Evolutionary conservation across 179 eudicot species (phyloP).

Genomic region (Pouteria campechiana): DNA sequence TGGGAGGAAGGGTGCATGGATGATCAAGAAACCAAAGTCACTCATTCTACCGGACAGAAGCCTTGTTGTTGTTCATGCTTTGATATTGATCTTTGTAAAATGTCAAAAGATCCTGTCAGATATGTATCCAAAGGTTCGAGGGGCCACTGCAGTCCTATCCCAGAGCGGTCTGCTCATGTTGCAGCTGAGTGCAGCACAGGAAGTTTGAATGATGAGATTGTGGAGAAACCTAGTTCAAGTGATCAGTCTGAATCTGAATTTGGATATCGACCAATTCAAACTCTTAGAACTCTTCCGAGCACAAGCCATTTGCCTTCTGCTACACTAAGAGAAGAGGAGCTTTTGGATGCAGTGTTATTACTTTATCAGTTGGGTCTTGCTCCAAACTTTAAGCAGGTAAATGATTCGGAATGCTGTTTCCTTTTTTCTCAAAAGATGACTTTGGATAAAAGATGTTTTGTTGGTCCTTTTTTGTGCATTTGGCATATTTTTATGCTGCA

Average conservation of each 20-base stretch:
- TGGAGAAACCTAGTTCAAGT: slow-evolving; percentile 87
- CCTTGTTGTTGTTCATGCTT: slow-evolving; percentile 87
- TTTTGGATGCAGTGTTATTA: slow-evolving; percentile 78
- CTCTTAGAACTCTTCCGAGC: slow-evolving; percentile 36
- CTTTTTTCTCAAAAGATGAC: slow-evolving; percentile 2
- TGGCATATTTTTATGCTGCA: no score
- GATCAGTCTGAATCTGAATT: slow-evolving; percentile 66
- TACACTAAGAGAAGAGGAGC: slow-evolving; percentile 78
- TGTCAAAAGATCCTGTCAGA: slow-evolving; percentile 39
- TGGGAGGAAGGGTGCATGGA: slow-evolving; percentile 99
- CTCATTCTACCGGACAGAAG: slow-evolving; percentile 59
- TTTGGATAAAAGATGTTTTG: not conserved
- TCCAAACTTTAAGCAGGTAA: slow-evolving; percentile 90
- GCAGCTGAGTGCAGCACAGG: slow-evolving; percentile 70
- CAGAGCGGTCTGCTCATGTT: slow-evolving; percentile 77
- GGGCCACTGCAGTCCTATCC: slow-evolving; percentile 54
- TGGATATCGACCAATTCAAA: slow-evolving; percentile 62
- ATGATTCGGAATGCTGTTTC: not conserved
- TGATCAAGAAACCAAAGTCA: slow-evolving; percentile 54
- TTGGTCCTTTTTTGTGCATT: not conserved
- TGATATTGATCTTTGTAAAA: slow-evolving; percentile 50
- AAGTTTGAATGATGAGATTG: slow-evolving; percentile 78
- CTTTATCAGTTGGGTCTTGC: slow-evolving; percentile 87
- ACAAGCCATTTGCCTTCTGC: slow-evolving; percentile 56
- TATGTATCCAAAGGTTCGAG: slow-evolving; percentile 50